Base-by-base conservation (phyloP, 768 basidiomycete species). In the Mycena epipterygia region DNA sequence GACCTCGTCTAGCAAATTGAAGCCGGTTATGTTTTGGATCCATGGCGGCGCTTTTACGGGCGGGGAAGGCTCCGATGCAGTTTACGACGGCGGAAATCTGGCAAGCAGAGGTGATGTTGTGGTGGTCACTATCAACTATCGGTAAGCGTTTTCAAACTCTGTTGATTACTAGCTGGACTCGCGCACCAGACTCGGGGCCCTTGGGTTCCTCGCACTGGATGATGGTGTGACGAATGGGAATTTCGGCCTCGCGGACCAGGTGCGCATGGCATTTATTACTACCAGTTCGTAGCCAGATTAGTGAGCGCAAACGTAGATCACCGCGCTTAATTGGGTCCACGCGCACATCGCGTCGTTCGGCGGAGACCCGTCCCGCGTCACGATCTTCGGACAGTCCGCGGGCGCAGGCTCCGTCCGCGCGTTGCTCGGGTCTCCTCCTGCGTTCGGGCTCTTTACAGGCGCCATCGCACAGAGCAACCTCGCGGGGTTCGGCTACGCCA, bases 281-380 rank as follows among this genome's bases (percentile, higher is more conserved):
- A 75, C 30, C 17, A 5, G 51, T 17, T 63, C 71, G 19, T 56
- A 72, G 19, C 74, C 75, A 6, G 71, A 73, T 52, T 74, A 72
- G 25, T 73, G 72, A 56, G 76, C 78, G 33, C 39, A 3, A 0
- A 25, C 58, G 30, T 70, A 71, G 83, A 79, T 72, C 72, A 84
- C 77, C 4, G 82, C 84, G 35, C 76, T 84, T 19, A 77, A 81
- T 68, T 84, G 84, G 84, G 86, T 90, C 0, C 84, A 86, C 30
- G 76, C 82, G 39, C 83, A 90, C 76, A 89, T 90, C 67, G 76
- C 79, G 1, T 81, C 84, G n/a, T 91, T 91, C 70, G 89, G 89
- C 41, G 89, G 90, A 0, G 89, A 90, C 77, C 85, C 86, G 2
- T 75, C 77, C 12, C 81, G 81, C 1, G 84, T 91, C 53, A 88